phyloP scores from a whole-genome alignment of 1,139 yeast species.

The Lodderomyces elongisporus region DNA sequence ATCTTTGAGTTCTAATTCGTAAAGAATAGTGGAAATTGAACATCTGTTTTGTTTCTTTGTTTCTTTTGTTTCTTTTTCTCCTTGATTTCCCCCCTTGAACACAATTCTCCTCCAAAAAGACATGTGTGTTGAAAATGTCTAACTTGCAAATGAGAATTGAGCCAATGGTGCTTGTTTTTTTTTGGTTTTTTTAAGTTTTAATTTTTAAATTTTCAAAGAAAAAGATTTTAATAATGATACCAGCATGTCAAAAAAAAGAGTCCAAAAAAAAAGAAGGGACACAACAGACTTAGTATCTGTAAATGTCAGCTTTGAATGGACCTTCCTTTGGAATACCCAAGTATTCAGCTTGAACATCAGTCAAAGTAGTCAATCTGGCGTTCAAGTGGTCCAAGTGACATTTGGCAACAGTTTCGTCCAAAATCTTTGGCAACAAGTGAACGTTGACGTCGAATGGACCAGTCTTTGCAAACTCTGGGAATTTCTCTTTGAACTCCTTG shows the following conservation, averaged over 20 bases:
- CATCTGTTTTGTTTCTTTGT: neutral
- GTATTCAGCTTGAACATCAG: constrained; percentile 87
- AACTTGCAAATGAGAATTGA: constrained; percentile 5
- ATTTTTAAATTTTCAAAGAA: too few species aligned
- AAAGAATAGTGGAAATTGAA: constrained; percentile 1
- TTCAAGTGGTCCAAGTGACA: constrained; percentile 96
- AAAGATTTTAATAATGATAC: too few species aligned
- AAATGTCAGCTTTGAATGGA: constrained; percentile 97
- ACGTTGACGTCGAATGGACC: constrained; percentile 92
- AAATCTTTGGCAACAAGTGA: constrained; percentile 95
- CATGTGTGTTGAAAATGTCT: constrained; percentile 8
- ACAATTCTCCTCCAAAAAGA: too few species aligned
- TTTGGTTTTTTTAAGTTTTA: too few species aligned
- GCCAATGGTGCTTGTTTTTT: neutral
- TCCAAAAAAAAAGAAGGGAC: too few species aligned
- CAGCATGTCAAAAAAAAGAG: too few species aligned
- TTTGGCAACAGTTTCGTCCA: constrained; percentile 98
- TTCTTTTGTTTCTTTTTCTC: neutral
- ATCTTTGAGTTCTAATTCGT: neutral
- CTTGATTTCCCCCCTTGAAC: too few species aligned
- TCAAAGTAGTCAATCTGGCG: constrained; percentile 77
- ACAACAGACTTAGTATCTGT: constrained; percentile 71
- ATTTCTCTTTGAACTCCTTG: constrained; percentile 70
- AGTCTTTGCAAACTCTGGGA: constrained; percentile 88
- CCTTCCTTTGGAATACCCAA: constrained; percentile 91